These are phyloP conservation scores for Pichia sp. DNA, from an alignment of 1,139 yeast genomes.

Conservation along the genomic window DNA sequence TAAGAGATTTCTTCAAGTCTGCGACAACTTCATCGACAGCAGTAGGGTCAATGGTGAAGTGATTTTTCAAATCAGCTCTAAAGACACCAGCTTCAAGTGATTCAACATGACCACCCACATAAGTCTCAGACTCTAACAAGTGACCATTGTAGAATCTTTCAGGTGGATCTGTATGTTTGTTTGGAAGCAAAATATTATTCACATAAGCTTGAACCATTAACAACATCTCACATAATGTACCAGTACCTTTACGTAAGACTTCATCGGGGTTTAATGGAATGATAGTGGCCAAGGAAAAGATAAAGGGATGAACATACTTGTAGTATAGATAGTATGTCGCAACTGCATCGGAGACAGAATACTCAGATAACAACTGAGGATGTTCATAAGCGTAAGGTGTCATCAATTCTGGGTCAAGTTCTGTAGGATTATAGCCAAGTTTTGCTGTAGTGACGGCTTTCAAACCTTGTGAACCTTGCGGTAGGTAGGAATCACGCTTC, in stretches of 20 bases:
- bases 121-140: conserved; percentile 88
- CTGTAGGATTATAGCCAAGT: conserved; percentile 93
- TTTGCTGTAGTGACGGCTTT: conserved; percentile 97
- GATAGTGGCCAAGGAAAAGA: conserved; percentile 91
- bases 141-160: conserved; percentile 95
- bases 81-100: conserved; percentile 97
- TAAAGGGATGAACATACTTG: conserved; percentile 96
- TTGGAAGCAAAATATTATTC: conserved; percentile 72
- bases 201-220: conserved; percentile 94
- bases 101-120: conserved; percentile 99
- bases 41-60: conserved; percentile 71
- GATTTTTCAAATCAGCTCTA: conserved; percentile 73
- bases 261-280: conserved; percentile 97
- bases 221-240: conserved; percentile 97
- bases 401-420: conserved; percentile 96
- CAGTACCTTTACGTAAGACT: conserved; percentile 93
- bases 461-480: conserved; percentile 98
- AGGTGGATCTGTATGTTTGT: conserved; percentile 86
- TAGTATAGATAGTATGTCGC: conserved; percentile 95
- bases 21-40: conserved; percentile 74
- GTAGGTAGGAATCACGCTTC: conserved; percentile 94
- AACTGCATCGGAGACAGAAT: conserved; percentile 98
- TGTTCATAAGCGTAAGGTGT: conserved; percentile 93
- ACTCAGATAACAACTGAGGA: conserved; percentile 89
- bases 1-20: conserved; percentile 70